Conservation (phyloP, 2,329 filamentous ascomycete species). For the Orbilia quercus region DNA sequence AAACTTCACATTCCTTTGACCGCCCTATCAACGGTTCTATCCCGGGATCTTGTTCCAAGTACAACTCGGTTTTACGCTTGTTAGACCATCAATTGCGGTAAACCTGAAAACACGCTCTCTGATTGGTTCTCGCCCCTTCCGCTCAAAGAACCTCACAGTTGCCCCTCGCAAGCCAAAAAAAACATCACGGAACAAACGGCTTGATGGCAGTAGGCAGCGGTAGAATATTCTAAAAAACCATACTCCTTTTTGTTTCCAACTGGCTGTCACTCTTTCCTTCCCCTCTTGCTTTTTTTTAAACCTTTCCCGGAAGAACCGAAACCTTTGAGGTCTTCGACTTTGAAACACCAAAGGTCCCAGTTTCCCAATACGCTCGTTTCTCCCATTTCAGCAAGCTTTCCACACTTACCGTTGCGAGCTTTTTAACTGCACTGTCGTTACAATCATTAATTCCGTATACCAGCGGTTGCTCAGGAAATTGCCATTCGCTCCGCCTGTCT, state of each 20-base stretch:
- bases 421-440: constrained; percentile 31
- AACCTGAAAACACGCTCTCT: constrained; percentile 23
- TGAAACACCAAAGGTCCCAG: constrained; percentile 42
- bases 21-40: constrained; percentile 24
- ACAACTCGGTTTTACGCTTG: constrained; percentile 28
- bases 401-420: constrained; percentile 28
- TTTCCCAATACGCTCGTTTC: constrained; percentile 53
- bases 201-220: constrained; percentile 48
- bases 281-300: constrained; percentile 36
- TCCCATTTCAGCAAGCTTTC: constrained; percentile 32
- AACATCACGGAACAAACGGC: constrained; percentile 28
- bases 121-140: constrained; percentile 30
- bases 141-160: background rate
- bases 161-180: constrained; percentile 21
- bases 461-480: constrained; percentile 45
- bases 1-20: constrained; percentile 18
- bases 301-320: constrained; percentile 36
- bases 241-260: constrained; percentile 50
- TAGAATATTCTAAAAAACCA: constrained; percentile 21
- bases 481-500: constrained; percentile 26
- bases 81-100: constrained; percentile 33
- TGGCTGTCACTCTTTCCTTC: constrained; percentile 44
- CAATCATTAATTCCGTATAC: constrained; percentile 23
- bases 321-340: constrained; percentile 38
- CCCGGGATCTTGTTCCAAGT: constrained; percentile 18